A percentile compares a stretch with the other conserved stretches of the same genome.
Evolutionary conservation across 192 early-diverging fungal species (phyloP).

Genomic region (Phlyctochytrium planicorne): DNA sequence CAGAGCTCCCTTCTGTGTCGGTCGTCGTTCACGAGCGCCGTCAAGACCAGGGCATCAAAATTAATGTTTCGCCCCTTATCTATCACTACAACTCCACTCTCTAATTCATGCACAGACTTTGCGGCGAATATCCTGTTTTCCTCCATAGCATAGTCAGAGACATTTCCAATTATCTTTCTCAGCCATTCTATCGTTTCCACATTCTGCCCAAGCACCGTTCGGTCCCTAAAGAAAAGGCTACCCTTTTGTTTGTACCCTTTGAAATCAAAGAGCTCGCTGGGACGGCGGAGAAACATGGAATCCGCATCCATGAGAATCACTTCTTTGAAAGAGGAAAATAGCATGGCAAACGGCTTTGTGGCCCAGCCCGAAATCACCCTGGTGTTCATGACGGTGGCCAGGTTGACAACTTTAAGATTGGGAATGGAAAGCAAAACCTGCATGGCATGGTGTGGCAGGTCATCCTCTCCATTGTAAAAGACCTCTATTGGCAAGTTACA

Average conservation of each 20-base stretch:
- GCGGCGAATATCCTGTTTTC: slow-evolving; percentile 40
- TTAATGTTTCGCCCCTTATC: slow-evolving; percentile 45
- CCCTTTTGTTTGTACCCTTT: slow-evolving; percentile 39
- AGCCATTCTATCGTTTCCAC: no score
- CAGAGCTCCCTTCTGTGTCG: slow-evolving; percentile 16
- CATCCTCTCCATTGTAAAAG: no score
- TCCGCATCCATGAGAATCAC: slow-evolving; percentile 72
- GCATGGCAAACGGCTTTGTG: slow-evolving; percentile 64
- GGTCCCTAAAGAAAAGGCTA: slow-evolving; percentile 60
- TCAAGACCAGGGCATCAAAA: slow-evolving; percentile 52
- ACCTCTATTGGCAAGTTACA: no score
- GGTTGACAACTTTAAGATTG: no score
- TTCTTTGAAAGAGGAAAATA: slow-evolving; percentile 60
- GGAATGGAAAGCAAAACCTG: no score
- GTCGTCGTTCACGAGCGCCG: slow-evolving; percentile 49
- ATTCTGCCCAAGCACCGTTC: slow-evolving; percentile 32
- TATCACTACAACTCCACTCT: slow-evolving; percentile 65
- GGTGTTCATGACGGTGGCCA: no score
- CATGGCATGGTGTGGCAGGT: no score
- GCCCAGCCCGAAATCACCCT: slow-evolving; percentile 13
- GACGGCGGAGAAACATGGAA: slow-evolving; percentile 61
- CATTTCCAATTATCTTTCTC: slow-evolving; percentile 45
- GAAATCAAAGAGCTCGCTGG: slow-evolving; percentile 40
- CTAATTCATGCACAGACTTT: slow-evolving; percentile 54
- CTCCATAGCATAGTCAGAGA: slow-evolving; percentile 35